phyloP scores from a whole-genome alignment of 768 basidiomycete species.

The Macrocybe gigantea region DNA sequence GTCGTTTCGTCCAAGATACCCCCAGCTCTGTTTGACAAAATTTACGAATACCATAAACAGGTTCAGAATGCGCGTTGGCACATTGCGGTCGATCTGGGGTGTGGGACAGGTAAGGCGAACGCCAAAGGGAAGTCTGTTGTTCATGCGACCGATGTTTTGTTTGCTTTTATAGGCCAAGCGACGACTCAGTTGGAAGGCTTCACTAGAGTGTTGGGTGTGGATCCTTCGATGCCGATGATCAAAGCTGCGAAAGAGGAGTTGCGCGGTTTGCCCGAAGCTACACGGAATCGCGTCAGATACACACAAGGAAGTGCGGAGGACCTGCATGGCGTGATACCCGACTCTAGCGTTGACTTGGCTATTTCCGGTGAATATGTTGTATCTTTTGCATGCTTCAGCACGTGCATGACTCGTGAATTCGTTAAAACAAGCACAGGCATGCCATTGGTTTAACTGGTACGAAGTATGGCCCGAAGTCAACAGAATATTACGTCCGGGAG shows the following conservation, averaged over 20 bases:
- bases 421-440: conserved; percentile 54
- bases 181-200: conserved; percentile 54
- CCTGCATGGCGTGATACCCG: conserved; percentile 33
- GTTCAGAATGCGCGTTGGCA: conserved; percentile 33
- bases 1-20: conserved; percentile 68
- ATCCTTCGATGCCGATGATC: conserved; percentile 73
- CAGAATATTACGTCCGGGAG: conserved; percentile 53
- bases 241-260: conserved; percentile 33
- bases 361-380: conserved; percentile 45
- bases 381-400: not conserved
- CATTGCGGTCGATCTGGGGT: conserved; percentile 70
- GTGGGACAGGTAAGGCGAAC: conserved; percentile 63
- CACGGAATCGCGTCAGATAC: conserved; percentile 18
- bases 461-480: conserved; percentile 66
- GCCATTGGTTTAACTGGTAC: conserved; percentile 78
- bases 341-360: conserved; percentile 57
- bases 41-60: conserved; percentile 52
- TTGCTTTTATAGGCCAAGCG: conserved; percentile 53
- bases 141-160: not conserved
- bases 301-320: conserved; percentile 46
- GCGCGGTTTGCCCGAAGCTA: conserved; percentile 1
- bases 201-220: conserved; percentile 59
- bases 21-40: conserved; percentile 54
- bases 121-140: too few relatives aligned
- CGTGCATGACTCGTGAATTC: not conserved